These are phyloP conservation scores for Hygrophorus russula DNA, from an alignment of 768 basidiomycete species.

Conservation along the genomic window DNA sequence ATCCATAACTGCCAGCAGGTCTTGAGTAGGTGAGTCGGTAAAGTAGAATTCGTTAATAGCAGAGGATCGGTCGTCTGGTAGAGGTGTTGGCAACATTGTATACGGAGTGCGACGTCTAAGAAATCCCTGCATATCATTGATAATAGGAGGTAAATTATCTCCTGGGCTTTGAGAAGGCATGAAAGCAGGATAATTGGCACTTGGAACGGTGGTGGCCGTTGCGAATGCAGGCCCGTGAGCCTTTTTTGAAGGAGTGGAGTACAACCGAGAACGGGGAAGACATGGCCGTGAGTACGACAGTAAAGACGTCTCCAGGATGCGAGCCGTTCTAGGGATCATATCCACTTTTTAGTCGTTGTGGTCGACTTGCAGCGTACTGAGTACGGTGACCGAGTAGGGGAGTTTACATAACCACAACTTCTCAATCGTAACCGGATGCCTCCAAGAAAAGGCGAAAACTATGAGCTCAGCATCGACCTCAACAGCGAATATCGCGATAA, in stretches of 20 bases:
- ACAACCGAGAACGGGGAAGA: constrained; percentile 60
- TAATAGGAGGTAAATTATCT: constrained; percentile 4
- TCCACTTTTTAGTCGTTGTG: not conserved
- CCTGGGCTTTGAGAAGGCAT: constrained; percentile 11
- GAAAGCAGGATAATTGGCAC: constrained; percentile 28
- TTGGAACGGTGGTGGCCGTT: constrained; percentile 24
- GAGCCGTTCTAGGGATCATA: constrained; percentile 31
- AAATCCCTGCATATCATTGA: constrained; percentile 37
- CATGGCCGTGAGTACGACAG: constrained; percentile 50
- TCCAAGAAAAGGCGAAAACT: constrained; percentile 84
- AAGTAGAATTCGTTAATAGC: constrained; percentile 40
- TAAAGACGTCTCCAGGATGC: constrained; percentile 31
- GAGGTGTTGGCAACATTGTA: constrained; percentile 57
- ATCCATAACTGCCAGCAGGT: constrained; percentile 68
- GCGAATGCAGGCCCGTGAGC: constrained; percentile 43
- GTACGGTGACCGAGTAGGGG: not conserved
- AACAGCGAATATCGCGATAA: constrained; percentile 95
- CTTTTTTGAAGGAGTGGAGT: constrained; percentile 53
- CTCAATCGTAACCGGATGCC: no score
- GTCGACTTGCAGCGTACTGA: no score
- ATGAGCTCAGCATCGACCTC: constrained; percentile 91
- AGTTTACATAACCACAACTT: not conserved
- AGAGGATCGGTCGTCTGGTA: constrained; percentile 36
- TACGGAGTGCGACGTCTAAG: constrained; percentile 34
- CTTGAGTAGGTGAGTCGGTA: constrained; percentile 53